Evolutionary conservation across 352 stramenopile genomes (phyloP).

Genomic region (Globisporangium nodosum): DNA sequence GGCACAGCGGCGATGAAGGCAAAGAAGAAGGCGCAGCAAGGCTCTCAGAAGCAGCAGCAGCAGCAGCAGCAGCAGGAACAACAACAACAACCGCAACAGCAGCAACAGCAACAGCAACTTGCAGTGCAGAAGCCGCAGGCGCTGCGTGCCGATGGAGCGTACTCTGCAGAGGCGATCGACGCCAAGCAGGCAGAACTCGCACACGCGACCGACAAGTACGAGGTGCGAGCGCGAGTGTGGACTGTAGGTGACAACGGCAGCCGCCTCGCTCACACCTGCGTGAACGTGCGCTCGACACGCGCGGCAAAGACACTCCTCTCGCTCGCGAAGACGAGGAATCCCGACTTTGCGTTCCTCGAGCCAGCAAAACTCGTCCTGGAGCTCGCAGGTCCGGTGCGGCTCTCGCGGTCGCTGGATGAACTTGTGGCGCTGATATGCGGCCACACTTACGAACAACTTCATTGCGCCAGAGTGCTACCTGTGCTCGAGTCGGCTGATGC

Average conservation of each 20-base stretch:
- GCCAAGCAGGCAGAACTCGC: slow-evolving; percentile 18
- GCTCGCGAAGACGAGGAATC: slow-evolving; percentile 23
- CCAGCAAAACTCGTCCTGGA: slow-evolving; percentile 28
- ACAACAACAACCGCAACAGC: not conserved
- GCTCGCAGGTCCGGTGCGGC: slow-evolving; percentile 23
- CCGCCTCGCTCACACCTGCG: not conserved
- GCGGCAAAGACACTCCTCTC: slow-evolving; percentile 24
- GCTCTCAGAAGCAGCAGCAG: not conserved
- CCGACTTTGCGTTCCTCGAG: slow-evolving; percentile 45
- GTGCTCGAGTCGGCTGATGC: slow-evolving; percentile 24
- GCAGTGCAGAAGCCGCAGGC: not conserved
- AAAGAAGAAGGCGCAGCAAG: slow-evolving; percentile 1
- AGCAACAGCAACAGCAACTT: not conserved
- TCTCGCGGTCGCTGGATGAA: not conserved
- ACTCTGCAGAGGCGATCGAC: not conserved
- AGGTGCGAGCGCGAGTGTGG: slow-evolving; percentile 15
- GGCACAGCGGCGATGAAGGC: not conserved
- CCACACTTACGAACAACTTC: not conserved
- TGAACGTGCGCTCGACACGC: not conserved
- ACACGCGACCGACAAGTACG: slow-evolving; percentile 32
- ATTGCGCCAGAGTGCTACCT: slow-evolving; percentile 20
- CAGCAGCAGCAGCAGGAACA: not conserved
- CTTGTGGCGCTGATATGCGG: not conserved
- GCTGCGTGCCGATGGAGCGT: not conserved
- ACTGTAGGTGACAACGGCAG: too few relatives aligned